These are phyloP conservation scores for Trichoderma erinaceum DNA, from an alignment of 495 filamentous ascomycete genomes.

Conservation along the genomic window DNA sequence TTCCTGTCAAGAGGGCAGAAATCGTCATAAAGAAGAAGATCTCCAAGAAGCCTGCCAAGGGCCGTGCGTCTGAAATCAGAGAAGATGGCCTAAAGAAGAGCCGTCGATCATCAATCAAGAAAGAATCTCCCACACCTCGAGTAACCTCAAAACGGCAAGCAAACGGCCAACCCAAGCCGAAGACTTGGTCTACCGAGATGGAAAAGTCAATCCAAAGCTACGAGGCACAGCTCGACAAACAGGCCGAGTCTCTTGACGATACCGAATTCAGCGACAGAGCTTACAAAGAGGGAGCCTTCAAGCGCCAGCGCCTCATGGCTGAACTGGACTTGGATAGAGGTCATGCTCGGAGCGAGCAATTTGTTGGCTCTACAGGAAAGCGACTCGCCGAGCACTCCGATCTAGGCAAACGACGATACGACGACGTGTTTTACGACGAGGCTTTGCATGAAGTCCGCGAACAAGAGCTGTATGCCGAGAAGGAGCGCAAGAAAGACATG, in stretches of 20 bases:
- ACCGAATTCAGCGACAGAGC: constrained; percentile 56
- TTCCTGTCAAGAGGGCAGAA: constrained; percentile 16
- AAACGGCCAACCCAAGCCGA: constrained; percentile 47
- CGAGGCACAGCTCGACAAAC: constrained; percentile 60
- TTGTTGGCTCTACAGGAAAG: constrained; percentile 26
- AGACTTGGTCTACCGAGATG: constrained; percentile 55
- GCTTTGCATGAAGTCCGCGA: constrained; percentile 81
- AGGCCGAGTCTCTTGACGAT: constrained; percentile 60
- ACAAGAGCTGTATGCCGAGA: constrained; percentile 87
- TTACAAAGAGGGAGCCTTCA: constrained; percentile 49
- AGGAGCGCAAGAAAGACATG: constrained; percentile 99
- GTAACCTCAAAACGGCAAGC: constrained; percentile 44
- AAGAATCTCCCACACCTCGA: constrained; percentile 40
- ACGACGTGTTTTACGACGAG: constrained; percentile 47
- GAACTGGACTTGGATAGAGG: constrained; percentile 48
- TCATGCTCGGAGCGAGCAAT: constrained; percentile 46
- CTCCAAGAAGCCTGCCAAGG: constrained; percentile 31
- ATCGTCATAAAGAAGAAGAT: constrained; percentile 27
- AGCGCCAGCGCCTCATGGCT: constrained; percentile 57
- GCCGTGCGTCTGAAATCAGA: constrained; percentile 34
- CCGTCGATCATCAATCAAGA: constrained; percentile 36
- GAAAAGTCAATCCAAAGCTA: constrained; percentile 60
- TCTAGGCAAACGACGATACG: constrained; percentile 45
- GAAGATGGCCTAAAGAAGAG: constrained; percentile 35
- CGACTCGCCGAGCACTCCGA: constrained; percentile 42